A percentile compares a stretch with the other conserved stretches of the same genome.
Evolutionary conservation across 1,139 yeast genomes (phyloP).

Genomic region (Saccharomyces uvarum): DNA sequence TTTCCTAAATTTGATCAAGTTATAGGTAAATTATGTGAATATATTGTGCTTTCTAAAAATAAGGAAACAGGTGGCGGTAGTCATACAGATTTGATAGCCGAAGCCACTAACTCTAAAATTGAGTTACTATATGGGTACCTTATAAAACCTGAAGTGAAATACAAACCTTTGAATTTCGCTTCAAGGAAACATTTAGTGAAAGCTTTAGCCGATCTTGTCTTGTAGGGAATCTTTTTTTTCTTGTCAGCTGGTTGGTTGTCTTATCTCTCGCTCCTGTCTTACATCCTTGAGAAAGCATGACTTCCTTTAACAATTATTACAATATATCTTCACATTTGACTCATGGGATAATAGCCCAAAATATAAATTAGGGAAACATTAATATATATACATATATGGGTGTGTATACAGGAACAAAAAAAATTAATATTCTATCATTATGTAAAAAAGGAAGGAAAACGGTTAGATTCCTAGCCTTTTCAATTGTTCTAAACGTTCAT

Average conservation of each 20-base stretch:
- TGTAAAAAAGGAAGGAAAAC: constrained; percentile 5
- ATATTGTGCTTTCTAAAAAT: constrained; percentile 9
- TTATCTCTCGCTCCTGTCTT: neutral
- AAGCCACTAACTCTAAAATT: neutral
- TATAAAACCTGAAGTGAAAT: constrained; percentile 2
- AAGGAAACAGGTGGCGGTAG: neutral
- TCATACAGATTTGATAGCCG: neutral
- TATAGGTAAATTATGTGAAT: constrained; percentile 32
- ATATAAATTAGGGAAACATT: neutral
- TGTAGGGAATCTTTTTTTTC: neutral
- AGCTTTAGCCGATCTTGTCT: neutral
- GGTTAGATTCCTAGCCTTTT: constrained; percentile 22
- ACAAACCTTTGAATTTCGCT: constrained; percentile 3
- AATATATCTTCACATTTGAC: neutral
- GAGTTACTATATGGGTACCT: neutral
- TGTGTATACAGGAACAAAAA: neutral
- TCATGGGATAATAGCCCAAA: neutral
- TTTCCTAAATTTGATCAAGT: constrained; percentile 72
- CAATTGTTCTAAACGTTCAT: constrained; percentile 31
- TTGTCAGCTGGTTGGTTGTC: constrained; percentile 1
- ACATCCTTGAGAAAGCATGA: neutral
- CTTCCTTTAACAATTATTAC: neutral
- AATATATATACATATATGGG: neutral
- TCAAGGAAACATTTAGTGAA: neutral
- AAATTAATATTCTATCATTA: neutral